These are phyloP conservation scores for Pueraria montana DNA, from an alignment of 306 rosid species.

Conservation along the genomic window DNA sequence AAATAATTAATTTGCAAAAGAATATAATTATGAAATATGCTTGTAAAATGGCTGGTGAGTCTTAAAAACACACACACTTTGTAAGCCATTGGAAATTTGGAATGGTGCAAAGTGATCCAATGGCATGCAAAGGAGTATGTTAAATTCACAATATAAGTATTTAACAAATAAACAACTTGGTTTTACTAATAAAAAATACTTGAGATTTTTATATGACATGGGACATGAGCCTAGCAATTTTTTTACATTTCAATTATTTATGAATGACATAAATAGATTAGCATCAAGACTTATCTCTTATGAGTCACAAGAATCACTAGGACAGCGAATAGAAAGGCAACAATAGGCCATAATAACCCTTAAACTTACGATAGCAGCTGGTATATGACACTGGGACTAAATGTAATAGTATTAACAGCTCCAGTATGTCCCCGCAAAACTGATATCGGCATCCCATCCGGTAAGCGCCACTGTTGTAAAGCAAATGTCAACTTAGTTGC, in stretches of 20 bases:
- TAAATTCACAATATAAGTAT: background rate
- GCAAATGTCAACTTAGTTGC: slow-evolving; percentile 46
- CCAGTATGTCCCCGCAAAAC: slow-evolving; percentile 90
- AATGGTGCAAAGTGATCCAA: background rate
- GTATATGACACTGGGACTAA: slow-evolving; percentile 80
- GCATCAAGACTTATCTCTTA: slow-evolving; percentile 2
- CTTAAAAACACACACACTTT: background rate
- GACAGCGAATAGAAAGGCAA: slow-evolving; percentile 28
- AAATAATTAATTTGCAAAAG: background rate
- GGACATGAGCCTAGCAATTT: background rate
- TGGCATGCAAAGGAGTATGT: background rate
- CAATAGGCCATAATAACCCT: slow-evolving; percentile 39
- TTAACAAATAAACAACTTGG: background rate
- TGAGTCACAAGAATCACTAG: slow-evolving; percentile 20
- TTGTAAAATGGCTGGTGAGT: background rate
- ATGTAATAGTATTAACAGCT: slow-evolving; percentile 87
- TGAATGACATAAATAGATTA: slow-evolving; percentile 27
- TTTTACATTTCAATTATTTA: slow-evolving; percentile 25
- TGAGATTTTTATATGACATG: background rate
- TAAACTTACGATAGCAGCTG: slow-evolving; percentile 85
- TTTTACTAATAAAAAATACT: slow-evolving; percentile 3
- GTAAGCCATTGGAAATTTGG: slow-evolving; percentile 14
- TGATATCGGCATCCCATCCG: slow-evolving; percentile 88
- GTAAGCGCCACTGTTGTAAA: slow-evolving; percentile 85
- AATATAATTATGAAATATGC: background rate